Evolutionary conservation across 2,329 filamentous ascomycete species (phyloP).

Genomic region (Pseudogymnoascus sp.): DNA sequence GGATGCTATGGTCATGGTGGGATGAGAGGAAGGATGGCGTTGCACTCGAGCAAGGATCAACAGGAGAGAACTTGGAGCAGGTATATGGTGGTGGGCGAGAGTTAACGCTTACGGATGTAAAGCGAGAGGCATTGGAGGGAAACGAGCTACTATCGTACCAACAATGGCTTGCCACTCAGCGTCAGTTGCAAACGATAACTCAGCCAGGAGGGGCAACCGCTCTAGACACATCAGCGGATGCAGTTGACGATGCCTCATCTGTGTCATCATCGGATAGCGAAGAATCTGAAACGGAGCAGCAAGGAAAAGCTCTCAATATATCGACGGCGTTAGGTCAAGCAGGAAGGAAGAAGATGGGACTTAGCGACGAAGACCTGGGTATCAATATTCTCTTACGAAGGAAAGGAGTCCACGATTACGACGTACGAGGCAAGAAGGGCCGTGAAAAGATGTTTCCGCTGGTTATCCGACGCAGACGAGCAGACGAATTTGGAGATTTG

Average conservation of each 20-base stretch:
- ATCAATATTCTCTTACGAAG: conserved; percentile 84
- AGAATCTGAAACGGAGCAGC: conserved; percentile 80
- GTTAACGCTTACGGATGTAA: conserved; percentile 52
- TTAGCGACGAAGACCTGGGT: conserved; percentile 84
- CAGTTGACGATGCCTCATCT: conserved; percentile 75
- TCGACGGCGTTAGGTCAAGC: conserved; percentile 78
- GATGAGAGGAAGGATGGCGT: conserved; percentile 58
- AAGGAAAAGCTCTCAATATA: conserved; percentile 84
- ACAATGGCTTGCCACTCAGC: conserved; percentile 82
- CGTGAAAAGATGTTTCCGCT: conserved; percentile 89
- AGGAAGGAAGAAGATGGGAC: conserved; percentile 73
- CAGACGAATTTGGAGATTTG: conserved; percentile 87
- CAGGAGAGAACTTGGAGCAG: conserved; percentile 54
- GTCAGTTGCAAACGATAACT: conserved; percentile 75
- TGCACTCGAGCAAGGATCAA: conserved; percentile 45
- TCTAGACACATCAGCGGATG: conserved; percentile 62
- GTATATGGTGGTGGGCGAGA: conserved; percentile 57
- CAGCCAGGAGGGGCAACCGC: conserved; percentile 60
- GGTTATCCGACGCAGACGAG: conserved; percentile 66
- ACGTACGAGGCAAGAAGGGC: conserved; percentile 84
- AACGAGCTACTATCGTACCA: conserved; percentile 78
- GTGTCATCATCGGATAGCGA: conserved; percentile 82
- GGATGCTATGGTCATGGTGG: conserved; percentile 74
- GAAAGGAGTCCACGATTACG: conserved; percentile 87
- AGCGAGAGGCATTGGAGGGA: conserved; percentile 59